Conservation (phyloP, 257 asterid species). For the Solanum virginianum region DNA sequence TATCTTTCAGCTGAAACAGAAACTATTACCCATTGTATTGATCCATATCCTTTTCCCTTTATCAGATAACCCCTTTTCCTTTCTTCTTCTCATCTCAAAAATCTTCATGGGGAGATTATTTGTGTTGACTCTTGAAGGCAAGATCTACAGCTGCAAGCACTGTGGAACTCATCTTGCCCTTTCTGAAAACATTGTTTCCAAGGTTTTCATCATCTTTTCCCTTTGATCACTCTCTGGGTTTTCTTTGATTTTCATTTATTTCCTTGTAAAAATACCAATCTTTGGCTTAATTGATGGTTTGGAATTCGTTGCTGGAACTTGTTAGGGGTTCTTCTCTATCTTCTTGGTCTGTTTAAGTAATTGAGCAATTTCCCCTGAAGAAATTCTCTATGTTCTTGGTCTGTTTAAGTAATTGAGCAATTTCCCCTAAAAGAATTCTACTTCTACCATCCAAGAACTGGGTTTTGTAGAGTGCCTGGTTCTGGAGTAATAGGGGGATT, state of each 20-base stretch:
- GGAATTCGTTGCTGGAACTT: not conserved
- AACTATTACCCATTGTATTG: not conserved
- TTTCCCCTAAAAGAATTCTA: not conserved
- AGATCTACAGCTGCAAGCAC: slow-evolving; percentile 8
- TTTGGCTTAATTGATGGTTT: not conserved
- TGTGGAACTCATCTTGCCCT: slow-evolving; percentile 14
- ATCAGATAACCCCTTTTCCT: not conserved
- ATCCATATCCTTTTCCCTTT: not conserved
- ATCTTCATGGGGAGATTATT: slow-evolving; percentile 9
- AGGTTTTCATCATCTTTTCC: not conserved
- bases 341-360: not conserved
- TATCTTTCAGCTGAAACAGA: not conserved
- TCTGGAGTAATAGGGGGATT: not conserved
- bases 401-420: not conserved
- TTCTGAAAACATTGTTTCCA: slow-evolving; percentile 3
- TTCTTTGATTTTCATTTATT: not conserved
- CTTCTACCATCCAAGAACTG: not conserved
- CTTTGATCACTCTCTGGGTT: not conserved
- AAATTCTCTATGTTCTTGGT: not conserved
- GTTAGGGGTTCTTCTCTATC: not conserved
- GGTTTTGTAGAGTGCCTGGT: not conserved
- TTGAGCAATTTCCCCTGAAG: not conserved
- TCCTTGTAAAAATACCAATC: not conserved
- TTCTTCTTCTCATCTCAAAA: not conserved
- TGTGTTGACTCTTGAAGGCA: slow-evolving; percentile 8